A percentile compares a stretch with the other conserved stretches of the same genome.
Evolutionary conservation across 2,329 filamentous ascomycete species (phyloP).

Genomic region (Metarhizium album): DNA sequence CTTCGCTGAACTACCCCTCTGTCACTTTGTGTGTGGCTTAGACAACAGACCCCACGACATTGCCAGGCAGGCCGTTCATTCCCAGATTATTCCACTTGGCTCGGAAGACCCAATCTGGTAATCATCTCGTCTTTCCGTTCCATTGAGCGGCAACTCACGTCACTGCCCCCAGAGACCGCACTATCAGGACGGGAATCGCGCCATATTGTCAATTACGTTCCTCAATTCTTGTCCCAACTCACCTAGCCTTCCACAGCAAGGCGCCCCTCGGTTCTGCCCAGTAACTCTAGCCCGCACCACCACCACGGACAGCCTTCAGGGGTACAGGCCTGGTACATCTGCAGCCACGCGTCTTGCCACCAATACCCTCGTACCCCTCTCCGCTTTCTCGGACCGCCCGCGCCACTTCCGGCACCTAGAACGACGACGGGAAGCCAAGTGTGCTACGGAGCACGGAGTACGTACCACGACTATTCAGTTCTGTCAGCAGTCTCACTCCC

Average conservation of each 20-base stretch:
- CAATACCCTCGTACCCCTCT: constrained; percentile 2
- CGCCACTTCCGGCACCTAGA: constrained; percentile 9
- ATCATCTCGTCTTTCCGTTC: neutral
- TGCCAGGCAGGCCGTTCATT: too few relatives aligned
- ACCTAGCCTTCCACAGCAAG: neutral
- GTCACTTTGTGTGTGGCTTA: neutral
- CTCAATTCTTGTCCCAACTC: neutral
- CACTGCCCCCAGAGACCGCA: neutral
- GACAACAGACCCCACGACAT: neutral
- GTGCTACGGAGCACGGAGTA: too few relatives aligned
- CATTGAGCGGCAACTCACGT: neutral
- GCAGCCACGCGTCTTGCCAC: neutral
- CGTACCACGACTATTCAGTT: neutral
- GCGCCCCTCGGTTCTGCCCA: neutral
- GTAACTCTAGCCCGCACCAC: neutral
- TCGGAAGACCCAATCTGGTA: neutral
- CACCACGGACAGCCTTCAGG: neutral
- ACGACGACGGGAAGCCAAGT: constrained; percentile 2
- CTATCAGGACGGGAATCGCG: neutral
- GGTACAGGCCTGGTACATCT: constrained; percentile 3
- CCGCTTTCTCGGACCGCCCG: constrained; percentile 10
- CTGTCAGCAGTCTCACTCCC: neutral
- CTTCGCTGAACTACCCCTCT: neutral
- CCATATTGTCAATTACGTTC: neutral
- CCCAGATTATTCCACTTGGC: neutral